Evolutionary conservation across 2,329 filamentous ascomycete genomes (phyloP).

Genomic region (Calonectria hawksworthii): DNA sequence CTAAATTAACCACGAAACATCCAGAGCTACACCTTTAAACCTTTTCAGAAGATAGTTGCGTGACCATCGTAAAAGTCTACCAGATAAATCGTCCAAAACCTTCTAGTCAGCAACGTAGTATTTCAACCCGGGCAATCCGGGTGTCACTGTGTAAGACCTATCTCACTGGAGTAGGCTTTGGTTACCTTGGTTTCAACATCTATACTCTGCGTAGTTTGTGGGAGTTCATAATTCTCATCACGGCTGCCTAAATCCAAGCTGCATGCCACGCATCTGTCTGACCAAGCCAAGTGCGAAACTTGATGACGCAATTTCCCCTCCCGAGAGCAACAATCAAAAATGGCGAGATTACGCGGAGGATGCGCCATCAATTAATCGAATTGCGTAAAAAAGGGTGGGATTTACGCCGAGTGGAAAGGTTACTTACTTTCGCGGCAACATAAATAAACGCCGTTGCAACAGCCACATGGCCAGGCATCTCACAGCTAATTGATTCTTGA

Average conservation of each 20-base stretch:
- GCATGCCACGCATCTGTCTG: not conserved
- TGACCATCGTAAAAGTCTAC: no score
- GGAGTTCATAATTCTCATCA: not conserved
- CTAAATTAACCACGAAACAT: no score
- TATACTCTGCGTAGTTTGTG: not conserved
- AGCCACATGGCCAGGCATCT: not conserved
- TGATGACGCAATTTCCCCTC: not conserved
- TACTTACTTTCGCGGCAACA: not conserved
- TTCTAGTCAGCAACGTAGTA: not conserved
- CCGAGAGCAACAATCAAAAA: not conserved
- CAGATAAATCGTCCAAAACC: no score
- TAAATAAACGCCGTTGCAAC: not conserved
- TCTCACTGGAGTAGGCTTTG: no score
- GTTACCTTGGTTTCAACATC: no score
- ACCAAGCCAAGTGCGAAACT: not conserved
- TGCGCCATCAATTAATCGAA: not conserved
- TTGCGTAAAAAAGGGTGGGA: not conserved
- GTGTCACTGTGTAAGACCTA: no score
- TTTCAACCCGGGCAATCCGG: not conserved
- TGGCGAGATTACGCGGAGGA: not conserved
- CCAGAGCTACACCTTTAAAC: no score
- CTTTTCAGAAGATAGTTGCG: no score
- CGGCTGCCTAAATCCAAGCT: not conserved
- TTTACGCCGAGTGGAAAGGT: not conserved
- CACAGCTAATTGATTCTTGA: not conserved